These are phyloP conservation scores for Fusarium sp. DNA, from an alignment of 2,329 filamentous ascomycete genomes.

Conservation along the genomic window DNA sequence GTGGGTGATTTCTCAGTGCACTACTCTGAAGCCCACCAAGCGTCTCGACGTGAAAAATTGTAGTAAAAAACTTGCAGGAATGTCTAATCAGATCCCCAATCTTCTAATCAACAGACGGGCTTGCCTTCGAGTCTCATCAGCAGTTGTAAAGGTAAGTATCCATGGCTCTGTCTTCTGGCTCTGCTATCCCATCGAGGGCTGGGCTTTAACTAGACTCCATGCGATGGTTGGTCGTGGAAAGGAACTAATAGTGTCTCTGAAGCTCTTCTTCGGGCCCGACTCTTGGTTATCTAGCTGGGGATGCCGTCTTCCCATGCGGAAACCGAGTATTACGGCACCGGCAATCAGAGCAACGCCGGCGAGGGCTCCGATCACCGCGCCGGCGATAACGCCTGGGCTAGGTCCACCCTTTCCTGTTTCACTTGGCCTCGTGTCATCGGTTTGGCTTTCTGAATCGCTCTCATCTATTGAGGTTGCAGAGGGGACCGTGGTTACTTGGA, in stretches of 20 bases:
- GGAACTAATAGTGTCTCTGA: not conserved
- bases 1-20: too few relatives aligned
- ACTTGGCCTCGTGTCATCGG: not conserved
- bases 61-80: not conserved
- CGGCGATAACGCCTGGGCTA: not conserved
- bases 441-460: not conserved
- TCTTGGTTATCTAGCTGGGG: not conserved
- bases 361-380: not conserved
- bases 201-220: not conserved
- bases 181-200: too few relatives aligned
- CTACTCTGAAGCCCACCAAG: too few relatives aligned
- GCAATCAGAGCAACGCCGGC: not conserved
- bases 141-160: too few relatives aligned
- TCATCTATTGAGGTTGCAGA: not conserved
- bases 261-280: not conserved
- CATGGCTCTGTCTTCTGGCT: too few relatives aligned
- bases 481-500: fast-evolving
- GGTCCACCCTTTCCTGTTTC: not conserved
- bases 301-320: not conserved
- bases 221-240: not conserved
- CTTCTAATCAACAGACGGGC: fast-evolving
- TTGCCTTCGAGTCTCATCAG: too few relatives aligned
- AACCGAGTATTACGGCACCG: not conserved
- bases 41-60: too few relatives aligned
- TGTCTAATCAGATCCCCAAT: fast-evolving